A percentile compares a stretch with the other conserved stretches of the same genome.
phyloP scores from a whole-genome alignment of 805 yeast genomes.

The Candida incommunis region DNA sequence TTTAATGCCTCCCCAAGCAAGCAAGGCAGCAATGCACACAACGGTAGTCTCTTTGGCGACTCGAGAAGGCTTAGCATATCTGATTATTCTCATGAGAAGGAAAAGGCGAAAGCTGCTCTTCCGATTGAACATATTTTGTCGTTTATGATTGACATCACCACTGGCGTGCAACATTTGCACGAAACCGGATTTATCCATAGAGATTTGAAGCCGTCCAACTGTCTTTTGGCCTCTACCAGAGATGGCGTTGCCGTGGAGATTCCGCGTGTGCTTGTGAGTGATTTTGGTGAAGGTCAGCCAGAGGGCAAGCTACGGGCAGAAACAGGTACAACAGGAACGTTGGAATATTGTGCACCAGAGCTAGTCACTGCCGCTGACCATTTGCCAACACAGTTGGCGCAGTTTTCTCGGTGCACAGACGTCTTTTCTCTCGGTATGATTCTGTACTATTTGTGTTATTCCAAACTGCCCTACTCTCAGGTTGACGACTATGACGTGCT shows the following conservation, averaged over 20 bases:
- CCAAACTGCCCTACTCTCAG: constrained; percentile 44
- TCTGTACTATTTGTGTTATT: constrained; percentile 60
- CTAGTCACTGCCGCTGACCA: constrained; percentile 22
- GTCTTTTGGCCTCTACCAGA: constrained; percentile 33
- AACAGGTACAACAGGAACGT: constrained; percentile 77
- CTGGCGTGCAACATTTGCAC: constrained; percentile 64
- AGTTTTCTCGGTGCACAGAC: constrained; percentile 63
- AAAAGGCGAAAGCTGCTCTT: constrained; percentile 15
- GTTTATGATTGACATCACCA: constrained; percentile 50
- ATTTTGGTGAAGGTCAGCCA: constrained; percentile 79
- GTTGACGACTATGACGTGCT: constrained; percentile 17
- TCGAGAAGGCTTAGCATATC: neutral
- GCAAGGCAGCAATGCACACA: too few species aligned
- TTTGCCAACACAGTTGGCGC: constrained; percentile 29
- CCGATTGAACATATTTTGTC: constrained; percentile 48
- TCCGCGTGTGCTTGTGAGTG: constrained; percentile 71
- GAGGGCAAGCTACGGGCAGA: constrained; percentile 51
- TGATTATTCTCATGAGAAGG: neutral
- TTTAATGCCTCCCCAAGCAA: constrained; percentile 22
- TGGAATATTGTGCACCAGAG: constrained; percentile 84
- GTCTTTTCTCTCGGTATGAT: constrained; percentile 76
- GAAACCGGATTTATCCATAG: constrained; percentile 67
- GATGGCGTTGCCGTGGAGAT: constrained; percentile 15
- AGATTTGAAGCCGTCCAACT: constrained; percentile 81
- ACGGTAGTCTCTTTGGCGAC: neutral